These are phyloP conservation scores for Cladosporium oxysporum DNA, from an alignment of 2,329 filamentous ascomycete species.

Conservation along the genomic window DNA sequence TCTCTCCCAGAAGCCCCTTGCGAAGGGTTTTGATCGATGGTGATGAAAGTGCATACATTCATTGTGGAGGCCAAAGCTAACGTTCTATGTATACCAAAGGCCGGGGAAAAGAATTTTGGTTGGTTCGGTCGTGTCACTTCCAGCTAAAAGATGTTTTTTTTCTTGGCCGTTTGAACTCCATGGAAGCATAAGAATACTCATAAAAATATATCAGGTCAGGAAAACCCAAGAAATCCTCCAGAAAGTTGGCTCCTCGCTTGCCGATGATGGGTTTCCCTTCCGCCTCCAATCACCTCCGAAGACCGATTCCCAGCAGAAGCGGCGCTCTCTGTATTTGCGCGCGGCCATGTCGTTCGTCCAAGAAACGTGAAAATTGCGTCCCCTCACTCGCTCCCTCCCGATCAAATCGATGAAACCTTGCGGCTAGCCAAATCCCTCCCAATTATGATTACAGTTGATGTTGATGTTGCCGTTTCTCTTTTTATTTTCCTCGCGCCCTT, in stretches of 20 bases:
- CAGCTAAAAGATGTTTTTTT: neutral
- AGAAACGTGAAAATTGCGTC: neutral
- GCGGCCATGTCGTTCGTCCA: neutral
- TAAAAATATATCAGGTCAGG: neutral
- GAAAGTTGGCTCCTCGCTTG: neutral
- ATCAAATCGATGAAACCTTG: neutral
- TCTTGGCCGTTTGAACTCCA: neutral
- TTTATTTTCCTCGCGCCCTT: neutral
- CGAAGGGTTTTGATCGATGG: neutral
- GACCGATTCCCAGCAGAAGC: neutral
- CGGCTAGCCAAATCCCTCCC: neutral
- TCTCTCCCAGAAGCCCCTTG: neutral
- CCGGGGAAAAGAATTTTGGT: neutral
- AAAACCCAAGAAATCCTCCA: neutral
- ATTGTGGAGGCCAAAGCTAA: neutral
- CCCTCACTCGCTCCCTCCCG: neutral
- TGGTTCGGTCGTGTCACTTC: neutral
- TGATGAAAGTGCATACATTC: neutral
- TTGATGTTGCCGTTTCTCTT: neutral
- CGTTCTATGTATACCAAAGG: neutral
- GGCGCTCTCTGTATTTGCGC: neutral
- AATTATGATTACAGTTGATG: conserved; percentile 1
- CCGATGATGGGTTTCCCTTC: neutral
- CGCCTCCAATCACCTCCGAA: neutral
- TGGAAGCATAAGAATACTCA: neutral